A percentile compares a stretch with the other conserved stretches of the same genome.
These are phyloP conservation scores for Dovyalis caffra DNA, from an alignment of 345 rosid genomes.

Conservation along the genomic window DNA sequence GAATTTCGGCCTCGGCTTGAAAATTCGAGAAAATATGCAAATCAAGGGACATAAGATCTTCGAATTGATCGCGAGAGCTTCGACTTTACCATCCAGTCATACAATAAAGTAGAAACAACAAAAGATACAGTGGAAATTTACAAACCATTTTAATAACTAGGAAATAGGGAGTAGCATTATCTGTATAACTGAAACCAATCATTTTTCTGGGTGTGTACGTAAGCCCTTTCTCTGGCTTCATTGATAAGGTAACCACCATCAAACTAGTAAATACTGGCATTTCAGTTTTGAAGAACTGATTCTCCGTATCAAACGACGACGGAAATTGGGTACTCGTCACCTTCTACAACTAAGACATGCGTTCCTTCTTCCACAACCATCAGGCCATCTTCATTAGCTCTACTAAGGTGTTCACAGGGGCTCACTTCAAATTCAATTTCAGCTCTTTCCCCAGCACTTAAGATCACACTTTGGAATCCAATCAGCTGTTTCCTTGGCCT, in stretches of 20 bases:
- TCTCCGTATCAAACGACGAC: constrained; percentile 34
- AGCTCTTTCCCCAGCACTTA: constrained; percentile 50
- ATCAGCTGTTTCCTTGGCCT: constrained; percentile 63
- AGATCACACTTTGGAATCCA: constrained; percentile 64
- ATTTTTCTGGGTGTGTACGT: no score
- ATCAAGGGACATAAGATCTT: no score
- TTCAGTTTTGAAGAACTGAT: background rate
- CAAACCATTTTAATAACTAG: no score
- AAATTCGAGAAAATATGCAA: no score
- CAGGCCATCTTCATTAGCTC: constrained; percentile 63
- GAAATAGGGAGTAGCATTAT: no score
- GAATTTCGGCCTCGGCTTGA: no score
- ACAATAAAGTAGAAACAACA: no score
- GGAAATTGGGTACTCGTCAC: constrained; percentile 45
- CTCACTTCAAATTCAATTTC: constrained; percentile 52
- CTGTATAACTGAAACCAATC: no score
- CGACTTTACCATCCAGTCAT: no score
- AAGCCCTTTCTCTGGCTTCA: background rate
- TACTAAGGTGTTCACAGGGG: constrained; percentile 64
- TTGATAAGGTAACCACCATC: background rate
- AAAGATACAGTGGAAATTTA: no score
- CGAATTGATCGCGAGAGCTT: no score
- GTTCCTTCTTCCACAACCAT: constrained; percentile 70
- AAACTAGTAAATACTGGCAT: background rate
- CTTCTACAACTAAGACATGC: constrained; percentile 65